Conservation (phyloP, 805 yeast genomes). For the Kazachstania taianensis region DNA sequence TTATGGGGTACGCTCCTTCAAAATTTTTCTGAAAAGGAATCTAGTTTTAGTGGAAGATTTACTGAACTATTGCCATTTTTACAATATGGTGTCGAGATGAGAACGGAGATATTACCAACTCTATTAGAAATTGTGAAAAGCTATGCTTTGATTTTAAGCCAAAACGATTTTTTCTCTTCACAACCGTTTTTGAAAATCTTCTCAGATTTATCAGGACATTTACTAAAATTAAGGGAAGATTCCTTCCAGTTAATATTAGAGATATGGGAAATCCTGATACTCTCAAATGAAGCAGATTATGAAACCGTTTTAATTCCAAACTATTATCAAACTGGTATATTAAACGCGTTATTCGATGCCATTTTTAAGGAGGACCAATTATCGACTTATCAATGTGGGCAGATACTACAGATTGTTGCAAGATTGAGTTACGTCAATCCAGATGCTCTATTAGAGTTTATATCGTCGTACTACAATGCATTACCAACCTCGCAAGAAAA, state of each 20-base stretch:
- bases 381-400: constrained; percentile 27
- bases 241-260: constrained; percentile 41
- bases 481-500: constrained; percentile 18
- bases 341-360: constrained; percentile 20
- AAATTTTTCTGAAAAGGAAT: constrained; percentile 38
- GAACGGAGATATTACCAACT: constrained; percentile 66
- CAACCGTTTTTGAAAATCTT: constrained; percentile 29
- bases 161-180: constrained; percentile 29
- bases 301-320: constrained; percentile 17
- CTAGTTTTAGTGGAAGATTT: constrained; percentile 30
- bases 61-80: constrained; percentile 40
- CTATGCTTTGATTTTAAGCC: constrained; percentile 41
- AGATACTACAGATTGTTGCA: constrained; percentile 29
- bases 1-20: constrained; percentile 67
- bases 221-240: constrained; percentile 62
- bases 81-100: constrained; percentile 48
- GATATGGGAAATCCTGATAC: constrained; percentile 25
- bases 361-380: constrained; percentile 24
- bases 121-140: constrained; percentile 53
- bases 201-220: constrained; percentile 41
- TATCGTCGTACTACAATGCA: constrained; percentile 19
- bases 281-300: constrained; percentile 18
- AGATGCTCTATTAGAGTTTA: constrained; percentile 22
- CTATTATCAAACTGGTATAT: constrained; percentile 21
- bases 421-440: constrained; percentile 31